A percentile compares a stretch with the other conserved stretches of the same genome.
Conservation (phyloP, 345 rosid species). For the Chamaenerion angustifolium region DNA sequence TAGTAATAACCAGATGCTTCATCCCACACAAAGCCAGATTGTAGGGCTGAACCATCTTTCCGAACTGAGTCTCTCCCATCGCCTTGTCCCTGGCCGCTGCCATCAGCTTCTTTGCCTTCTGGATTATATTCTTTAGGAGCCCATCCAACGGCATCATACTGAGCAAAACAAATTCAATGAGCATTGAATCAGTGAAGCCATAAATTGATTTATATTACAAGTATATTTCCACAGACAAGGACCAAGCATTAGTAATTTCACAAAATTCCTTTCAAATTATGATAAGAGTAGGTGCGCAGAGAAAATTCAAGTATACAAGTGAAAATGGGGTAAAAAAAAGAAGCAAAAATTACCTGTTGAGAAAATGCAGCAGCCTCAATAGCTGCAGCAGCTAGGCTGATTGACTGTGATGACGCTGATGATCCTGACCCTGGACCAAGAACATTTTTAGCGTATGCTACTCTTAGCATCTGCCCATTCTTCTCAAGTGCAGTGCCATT, state of each 20-base stretch:
- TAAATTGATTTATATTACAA: too few species aligned
- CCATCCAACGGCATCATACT: constrained; percentile 94
- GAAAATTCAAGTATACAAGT: background rate
- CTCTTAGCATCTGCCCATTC: constrained; percentile 87
- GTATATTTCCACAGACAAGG: background rate
- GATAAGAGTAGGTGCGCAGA: background rate
- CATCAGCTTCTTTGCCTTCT: constrained; percentile 49
- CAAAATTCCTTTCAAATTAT: background rate
- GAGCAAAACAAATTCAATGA: constrained; percentile 1
- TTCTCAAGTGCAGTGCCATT: constrained; percentile 75
- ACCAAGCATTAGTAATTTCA: background rate
- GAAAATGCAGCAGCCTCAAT: constrained; percentile 97
- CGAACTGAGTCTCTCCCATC: constrained; percentile 27
- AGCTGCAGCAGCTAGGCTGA: constrained; percentile 97
- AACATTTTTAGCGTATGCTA: constrained; percentile 89
- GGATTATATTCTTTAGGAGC: constrained; percentile 95
- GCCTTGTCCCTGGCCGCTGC: constrained; percentile 29
- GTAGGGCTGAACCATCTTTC: constrained; percentile 45
- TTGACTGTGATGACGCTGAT: constrained; percentile 58
- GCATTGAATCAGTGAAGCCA: background rate
- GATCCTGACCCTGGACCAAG: constrained; percentile 84
- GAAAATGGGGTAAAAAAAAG: background rate
- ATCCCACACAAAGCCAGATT: constrained; percentile 97
- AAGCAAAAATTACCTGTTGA: constrained; percentile 59
- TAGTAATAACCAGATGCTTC: constrained; percentile 98